Evolutionary conservation across 352 stramenopile genomes (phyloP).

Genomic region (Phytophthora lateralis): DNA sequence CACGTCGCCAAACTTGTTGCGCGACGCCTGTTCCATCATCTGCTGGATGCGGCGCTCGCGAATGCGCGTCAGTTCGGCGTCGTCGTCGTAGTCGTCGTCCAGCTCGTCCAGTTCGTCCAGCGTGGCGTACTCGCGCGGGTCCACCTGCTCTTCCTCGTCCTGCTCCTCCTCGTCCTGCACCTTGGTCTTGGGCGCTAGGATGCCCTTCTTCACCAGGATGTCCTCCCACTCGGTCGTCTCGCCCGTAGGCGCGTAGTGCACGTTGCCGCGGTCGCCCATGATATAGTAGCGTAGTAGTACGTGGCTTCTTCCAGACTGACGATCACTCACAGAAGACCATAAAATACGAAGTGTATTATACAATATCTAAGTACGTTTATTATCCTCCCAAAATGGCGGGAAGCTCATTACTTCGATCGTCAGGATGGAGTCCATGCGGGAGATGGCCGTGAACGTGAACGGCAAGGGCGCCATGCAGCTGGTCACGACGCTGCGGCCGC

Average conservation of each 20-base stretch:
- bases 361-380: not conserved
- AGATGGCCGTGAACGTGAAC: slow-evolving; percentile 76
- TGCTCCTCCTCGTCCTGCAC: slow-evolving; percentile 77
- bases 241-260: slow-evolving; percentile 86
- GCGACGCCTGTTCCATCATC: slow-evolving; percentile 84
- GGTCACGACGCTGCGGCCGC: slow-evolving; percentile 37
- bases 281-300: slow-evolving; percentile 3
- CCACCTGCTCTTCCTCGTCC: slow-evolving; percentile 71
- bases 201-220: slow-evolving; percentile 90
- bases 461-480: slow-evolving; percentile 71
- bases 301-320: slow-evolving; percentile 14
- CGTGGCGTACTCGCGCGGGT: slow-evolving; percentile 80
- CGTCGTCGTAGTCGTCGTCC: slow-evolving; percentile 90
- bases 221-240: slow-evolving; percentile 92
- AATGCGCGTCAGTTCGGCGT: slow-evolving; percentile 76
- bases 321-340: no score
- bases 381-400: slow-evolving; percentile 15
- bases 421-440: slow-evolving; percentile 76
- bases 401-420: not conserved
- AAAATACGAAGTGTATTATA: no score
- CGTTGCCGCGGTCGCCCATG: slow-evolving; percentile 80
- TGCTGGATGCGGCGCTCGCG: slow-evolving; percentile 86
- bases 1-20: slow-evolving; percentile 90
- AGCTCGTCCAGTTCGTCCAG: slow-evolving; percentile 88
- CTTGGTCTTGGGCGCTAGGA: slow-evolving; percentile 89